Conservation (phyloP, 306 rosid species). For the Fagus crenata region DNA sequence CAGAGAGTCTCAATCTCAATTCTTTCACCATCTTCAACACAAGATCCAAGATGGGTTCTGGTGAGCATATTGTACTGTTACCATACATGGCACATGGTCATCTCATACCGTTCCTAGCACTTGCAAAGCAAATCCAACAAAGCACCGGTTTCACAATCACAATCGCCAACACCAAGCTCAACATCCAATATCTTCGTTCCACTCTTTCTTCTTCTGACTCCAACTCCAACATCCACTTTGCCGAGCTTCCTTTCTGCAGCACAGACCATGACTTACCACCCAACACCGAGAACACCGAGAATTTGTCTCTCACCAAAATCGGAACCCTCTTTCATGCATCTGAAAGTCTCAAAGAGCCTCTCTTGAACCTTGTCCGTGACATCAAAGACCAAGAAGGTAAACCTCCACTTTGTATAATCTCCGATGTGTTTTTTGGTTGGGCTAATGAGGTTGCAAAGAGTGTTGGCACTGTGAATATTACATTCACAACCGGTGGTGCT, state of each 20-base stretch:
- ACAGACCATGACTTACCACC: conserved; percentile 52
- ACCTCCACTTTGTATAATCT: conserved; percentile 42
- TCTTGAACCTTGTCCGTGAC: conserved; percentile 31
- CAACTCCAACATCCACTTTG: conserved; percentile 32
- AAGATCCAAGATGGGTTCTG: conserved; percentile 13
- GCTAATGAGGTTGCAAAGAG: conserved; percentile 47
- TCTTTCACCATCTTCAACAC: too few species aligned
- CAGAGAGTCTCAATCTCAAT: too few species aligned
- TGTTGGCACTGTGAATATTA: conserved; percentile 35
- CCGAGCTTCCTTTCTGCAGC: conserved; percentile 44
- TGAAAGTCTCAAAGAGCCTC: conserved; percentile 52
- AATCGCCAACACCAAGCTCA: conserved; percentile 64
- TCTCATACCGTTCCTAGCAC: conserved; percentile 60
- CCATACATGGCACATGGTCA: conserved; percentile 84
- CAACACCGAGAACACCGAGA: conserved; percentile 58
- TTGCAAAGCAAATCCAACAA: conserved; percentile 55
- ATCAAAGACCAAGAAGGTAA: conserved; percentile 44
- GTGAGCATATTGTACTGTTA: conserved; percentile 56
- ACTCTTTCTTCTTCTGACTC: conserved; percentile 15
- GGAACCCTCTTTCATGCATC: conserved; percentile 41
- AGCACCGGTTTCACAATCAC: conserved; percentile 45
- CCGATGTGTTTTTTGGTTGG: conserved; percentile 66
- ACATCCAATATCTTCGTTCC: conserved; percentile 54
- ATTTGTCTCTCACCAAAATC: conserved; percentile 30
- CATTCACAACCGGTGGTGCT: conserved; percentile 68